These are phyloP conservation scores for Hygrophoropsis aurantiaca DNA, from an alignment of 768 basidiomycete genomes.

Conservation along the genomic window DNA sequence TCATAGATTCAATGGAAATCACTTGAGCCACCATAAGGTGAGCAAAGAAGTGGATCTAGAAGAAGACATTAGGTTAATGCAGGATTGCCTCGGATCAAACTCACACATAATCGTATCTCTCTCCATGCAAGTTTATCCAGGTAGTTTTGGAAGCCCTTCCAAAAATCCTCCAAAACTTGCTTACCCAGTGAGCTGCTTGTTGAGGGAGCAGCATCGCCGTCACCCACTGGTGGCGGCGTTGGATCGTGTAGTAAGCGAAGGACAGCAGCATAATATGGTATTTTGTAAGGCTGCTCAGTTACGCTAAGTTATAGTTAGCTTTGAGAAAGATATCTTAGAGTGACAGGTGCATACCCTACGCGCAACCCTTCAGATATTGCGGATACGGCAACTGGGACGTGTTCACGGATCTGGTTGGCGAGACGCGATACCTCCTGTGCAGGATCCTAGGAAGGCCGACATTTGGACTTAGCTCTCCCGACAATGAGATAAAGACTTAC, in stretches of 20 bases:
- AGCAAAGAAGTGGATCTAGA: constrained; percentile 90
- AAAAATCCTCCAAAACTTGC: constrained; percentile 82
- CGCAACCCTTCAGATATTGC: constrained; percentile 74
- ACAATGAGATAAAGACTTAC: constrained; percentile 44
- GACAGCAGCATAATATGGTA: constrained; percentile 83
- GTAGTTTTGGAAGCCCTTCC: constrained; percentile 86
- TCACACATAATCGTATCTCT: constrained; percentile 82
- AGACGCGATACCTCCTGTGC: constrained; percentile 67
- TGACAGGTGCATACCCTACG: constrained; percentile 47
- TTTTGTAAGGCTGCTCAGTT: constrained; percentile 93
- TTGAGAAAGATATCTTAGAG: not conserved
- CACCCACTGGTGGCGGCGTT: constrained; percentile 31
- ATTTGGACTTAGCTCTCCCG: constrained; percentile 5
- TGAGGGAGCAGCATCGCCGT: constrained; percentile 28
- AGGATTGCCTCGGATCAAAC: constrained; percentile 22
- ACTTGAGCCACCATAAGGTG: constrained; percentile 77
- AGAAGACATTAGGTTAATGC: constrained; percentile 6
- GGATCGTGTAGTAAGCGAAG: constrained; percentile 65
- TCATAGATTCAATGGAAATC: constrained; percentile 76
- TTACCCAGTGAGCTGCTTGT: constrained; percentile 54
- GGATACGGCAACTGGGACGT: constrained; percentile 56
- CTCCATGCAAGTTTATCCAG: constrained; percentile 91
- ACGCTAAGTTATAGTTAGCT: constrained; percentile 46
- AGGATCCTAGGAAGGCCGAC: constrained; percentile 50
- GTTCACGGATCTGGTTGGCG: constrained; percentile 63